phyloP scores from a whole-genome alignment of 495 filamentous ascomycete species.

The Glarea lozoyensis region DNA sequence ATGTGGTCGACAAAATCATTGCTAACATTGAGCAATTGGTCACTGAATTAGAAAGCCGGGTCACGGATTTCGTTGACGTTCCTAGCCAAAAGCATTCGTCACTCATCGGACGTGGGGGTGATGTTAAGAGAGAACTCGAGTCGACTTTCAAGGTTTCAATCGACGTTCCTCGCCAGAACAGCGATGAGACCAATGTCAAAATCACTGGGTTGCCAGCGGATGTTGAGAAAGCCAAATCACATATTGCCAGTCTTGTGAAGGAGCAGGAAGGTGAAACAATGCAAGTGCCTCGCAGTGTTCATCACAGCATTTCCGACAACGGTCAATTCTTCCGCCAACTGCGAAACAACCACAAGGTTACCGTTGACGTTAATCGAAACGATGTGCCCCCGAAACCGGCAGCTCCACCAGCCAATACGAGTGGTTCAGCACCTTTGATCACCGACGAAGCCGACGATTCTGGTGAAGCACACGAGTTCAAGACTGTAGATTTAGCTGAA shows the following conservation, averaged over 20 bases:
- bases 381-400: conserved; percentile 58
- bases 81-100: conserved; percentile 79
- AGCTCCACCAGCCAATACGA: conserved; percentile 32
- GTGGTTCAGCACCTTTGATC: conserved; percentile 70
- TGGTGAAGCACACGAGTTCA: conserved; percentile 68
- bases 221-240: conserved; percentile 76
- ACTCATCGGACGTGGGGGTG: conserved; percentile 87
- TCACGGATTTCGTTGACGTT: conserved; percentile 67
- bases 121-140: conserved; percentile 77
- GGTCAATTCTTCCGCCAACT: conserved; percentile 87
- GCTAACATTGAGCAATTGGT: conserved; percentile 72
- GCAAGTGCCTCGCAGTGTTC: conserved; percentile 66
- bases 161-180: conserved; percentile 74
- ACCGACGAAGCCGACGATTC: conserved; percentile 64
- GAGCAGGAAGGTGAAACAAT: conserved; percentile 82
- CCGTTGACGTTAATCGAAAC: conserved; percentile 80
- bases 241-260: conserved; percentile 72
- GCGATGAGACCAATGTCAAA: conserved; percentile 67
- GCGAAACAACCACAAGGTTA: conserved; percentile 72
- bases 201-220: conserved; percentile 67
- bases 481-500: conserved; percentile 51
- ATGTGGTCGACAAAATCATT: conserved; percentile 83
- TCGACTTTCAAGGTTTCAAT: conserved; percentile 80
- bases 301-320: conserved; percentile 79
- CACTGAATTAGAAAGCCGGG: conserved; percentile 67